phyloP scores from a whole-genome alignment of 495 filamentous ascomycete species.

The Endocarpon pusillum region DNA sequence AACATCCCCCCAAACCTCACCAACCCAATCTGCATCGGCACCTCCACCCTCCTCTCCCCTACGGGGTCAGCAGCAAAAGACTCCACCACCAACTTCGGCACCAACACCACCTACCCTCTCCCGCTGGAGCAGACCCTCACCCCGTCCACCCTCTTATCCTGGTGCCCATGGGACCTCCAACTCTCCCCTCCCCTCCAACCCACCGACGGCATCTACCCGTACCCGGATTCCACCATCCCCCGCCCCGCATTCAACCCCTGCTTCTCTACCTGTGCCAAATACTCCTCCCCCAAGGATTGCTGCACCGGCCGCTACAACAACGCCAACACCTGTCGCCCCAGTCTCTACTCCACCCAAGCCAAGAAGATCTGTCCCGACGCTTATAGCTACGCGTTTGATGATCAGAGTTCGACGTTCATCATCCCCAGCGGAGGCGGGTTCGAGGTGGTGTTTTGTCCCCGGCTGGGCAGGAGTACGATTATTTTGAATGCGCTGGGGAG shows the following conservation, averaged over 20 bases:
- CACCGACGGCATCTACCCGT: conserved; percentile 52
- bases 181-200: conserved; percentile 43
- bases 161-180: conserved; percentile 68
- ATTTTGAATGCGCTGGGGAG: conserved; percentile 26
- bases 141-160: conserved; percentile 31
- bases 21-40: conserved; percentile 54
- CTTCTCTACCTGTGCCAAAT: conserved; percentile 48
- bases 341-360: conserved; percentile 40
- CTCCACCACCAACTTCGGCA: conserved; percentile 5
- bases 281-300: conserved; percentile 40
- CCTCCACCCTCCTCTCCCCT: conserved; percentile 33
- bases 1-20: conserved; percentile 57
- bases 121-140: conserved; percentile 40
- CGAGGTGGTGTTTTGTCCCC: conserved; percentile 60
- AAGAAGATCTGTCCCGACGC: conserved; percentile 69
- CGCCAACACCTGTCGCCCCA: conserved; percentile 40
- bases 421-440: conserved; percentile 55
- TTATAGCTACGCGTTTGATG: conserved; percentile 65
- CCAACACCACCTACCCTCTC: conserved; percentile 40
- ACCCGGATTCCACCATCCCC: conserved; percentile 49
- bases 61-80: conserved; percentile 21
- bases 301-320: conserved; percentile 46
- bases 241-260: conserved; percentile 59
- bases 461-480: conserved; percentile 49
- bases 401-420: conserved; percentile 57